A percentile compares a stretch with the other conserved stretches of the same genome.
Conservation (phyloP, 2,329 filamentous ascomycete species). For the Alternaria sp. region DNA sequence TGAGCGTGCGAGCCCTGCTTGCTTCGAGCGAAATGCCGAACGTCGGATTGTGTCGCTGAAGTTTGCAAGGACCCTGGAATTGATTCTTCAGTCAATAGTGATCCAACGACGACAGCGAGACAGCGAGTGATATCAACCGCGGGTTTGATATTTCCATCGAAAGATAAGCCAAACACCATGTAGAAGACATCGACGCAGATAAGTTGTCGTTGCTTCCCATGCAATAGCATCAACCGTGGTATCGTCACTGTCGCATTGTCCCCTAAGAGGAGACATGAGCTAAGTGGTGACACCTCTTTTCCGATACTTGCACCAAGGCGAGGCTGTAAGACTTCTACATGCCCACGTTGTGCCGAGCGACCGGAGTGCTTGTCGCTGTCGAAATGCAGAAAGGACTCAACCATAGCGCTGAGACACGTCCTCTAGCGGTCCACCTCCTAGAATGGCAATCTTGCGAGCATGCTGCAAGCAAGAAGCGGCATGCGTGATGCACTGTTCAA, state of each 20-base stretch:
- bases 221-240: not conserved
- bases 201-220: not conserved
- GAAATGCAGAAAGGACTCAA: not conserved
- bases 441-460: not conserved
- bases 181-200: not conserved
- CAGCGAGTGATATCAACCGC: not conserved
- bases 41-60: not conserved
- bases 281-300: not conserved
- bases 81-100: not conserved
- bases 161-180: not conserved
- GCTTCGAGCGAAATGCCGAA: not conserved
- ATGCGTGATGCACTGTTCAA: not conserved
- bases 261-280: not conserved
- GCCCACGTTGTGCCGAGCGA: not conserved
- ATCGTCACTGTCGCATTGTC: not conserved
- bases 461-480: not conserved
- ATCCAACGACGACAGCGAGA: not conserved
- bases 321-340: not conserved
- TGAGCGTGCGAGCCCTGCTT: not conserved
- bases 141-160: not conserved
- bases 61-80: not conserved
- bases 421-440: not conserved
- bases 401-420: not conserved
- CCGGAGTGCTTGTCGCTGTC: not conserved
- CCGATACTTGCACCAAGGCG: not conserved